Percentiles rank a stretch among this genome's conserved stretches.
phyloP scores from a whole-genome alignment of 1,284 basidiomycete species.

The Phlebopus sp. region DNA sequence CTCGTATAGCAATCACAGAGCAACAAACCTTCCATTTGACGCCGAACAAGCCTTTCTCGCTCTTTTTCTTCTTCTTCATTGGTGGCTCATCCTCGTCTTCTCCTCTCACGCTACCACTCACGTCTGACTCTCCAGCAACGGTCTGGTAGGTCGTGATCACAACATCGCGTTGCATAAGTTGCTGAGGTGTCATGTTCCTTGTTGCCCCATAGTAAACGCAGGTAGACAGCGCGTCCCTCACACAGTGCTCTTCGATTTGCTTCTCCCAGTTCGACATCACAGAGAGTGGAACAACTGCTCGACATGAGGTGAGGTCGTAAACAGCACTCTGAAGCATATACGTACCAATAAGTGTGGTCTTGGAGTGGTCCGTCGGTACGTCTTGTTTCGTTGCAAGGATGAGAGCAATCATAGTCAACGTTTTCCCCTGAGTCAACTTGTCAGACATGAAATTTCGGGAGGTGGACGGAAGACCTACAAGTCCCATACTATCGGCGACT shows the following conservation, averaged over 20 bases:
- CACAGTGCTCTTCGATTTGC: constrained; percentile 79
- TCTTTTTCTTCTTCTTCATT: constrained; percentile 60
- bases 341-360: constrained; percentile 74
- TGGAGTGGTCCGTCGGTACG: constrained; percentile 51
- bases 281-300: constrained; percentile 78
- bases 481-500: constrained; percentile 87
- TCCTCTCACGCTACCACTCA: constrained; percentile 5
- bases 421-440: constrained; percentile 63
- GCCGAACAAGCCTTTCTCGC: constrained; percentile 56
- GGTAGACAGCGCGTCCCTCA: constrained; percentile 48
- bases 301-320: constrained; percentile 6
- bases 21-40: constrained; percentile 74
- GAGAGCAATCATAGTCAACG: constrained; percentile 76
- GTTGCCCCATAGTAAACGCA: constrained; percentile 73
- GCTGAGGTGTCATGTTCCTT: constrained; percentile 56
- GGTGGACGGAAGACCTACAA: constrained; percentile 31
- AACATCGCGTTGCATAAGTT: constrained; percentile 70
- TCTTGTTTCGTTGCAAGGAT: constrained; percentile 74
- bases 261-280: constrained; percentile 91
- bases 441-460: constrained; percentile 6
- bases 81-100: constrained; percentile 24
- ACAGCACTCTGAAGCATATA: background rate
- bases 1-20: background rate
- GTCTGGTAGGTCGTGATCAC: constrained; percentile 88
- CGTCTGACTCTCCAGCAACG: constrained; percentile 29